Evolutionary conservation across 2,329 filamentous ascomycete genomes (phyloP), one percentile per base, ranked within the genome.

Genomic region (Leptographium procerum): DNA sequence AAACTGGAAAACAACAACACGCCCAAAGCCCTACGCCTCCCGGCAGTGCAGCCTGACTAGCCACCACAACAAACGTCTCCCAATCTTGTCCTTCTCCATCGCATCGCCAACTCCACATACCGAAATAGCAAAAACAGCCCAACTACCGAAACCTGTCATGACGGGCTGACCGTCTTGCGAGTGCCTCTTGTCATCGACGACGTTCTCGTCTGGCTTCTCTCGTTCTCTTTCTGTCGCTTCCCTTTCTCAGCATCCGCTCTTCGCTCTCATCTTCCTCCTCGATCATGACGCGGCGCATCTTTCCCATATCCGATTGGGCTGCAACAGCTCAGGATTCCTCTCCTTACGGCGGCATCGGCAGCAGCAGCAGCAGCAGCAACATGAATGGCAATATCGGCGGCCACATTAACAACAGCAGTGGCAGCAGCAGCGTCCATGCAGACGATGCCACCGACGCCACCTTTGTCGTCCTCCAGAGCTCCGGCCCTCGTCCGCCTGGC

Each of bases 261-360:
- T 40, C 33, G 5, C 11, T 48, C 19, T 48, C 43, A 33, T 28
- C 19, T n/a, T 19, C 10, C 13, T 9, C 26, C 29, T 34, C 51
- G 16, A 54, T n/a, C 52, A 67, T 73, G 62, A 56, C 58, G 6
- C 68, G 65, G 61, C 68, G 72, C 64, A 70, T 73, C 60, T 70
- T 73, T 61, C 69, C 71, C 55, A 64, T 74, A 59, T 66, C 67
- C 61, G 74, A 76, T 61, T 75, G 72, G 74, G 70, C 72, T 10
- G 16, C 55, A 48, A 67, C 72, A 26, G 63, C 66, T 56, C 75
- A 75, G 62, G 75, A 79, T 64, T 36, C 34, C 34, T 11, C 40
- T 28, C 24, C 34, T 26, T 24, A 31, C n/a, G 52, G 34, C 26
- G 14, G 13, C 24, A 19, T 11, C 31, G n/a, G 13, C 19, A 19